Evolutionary conservation across 345 rosid species (phyloP).

Genomic region (Citrus sp.): DNA sequence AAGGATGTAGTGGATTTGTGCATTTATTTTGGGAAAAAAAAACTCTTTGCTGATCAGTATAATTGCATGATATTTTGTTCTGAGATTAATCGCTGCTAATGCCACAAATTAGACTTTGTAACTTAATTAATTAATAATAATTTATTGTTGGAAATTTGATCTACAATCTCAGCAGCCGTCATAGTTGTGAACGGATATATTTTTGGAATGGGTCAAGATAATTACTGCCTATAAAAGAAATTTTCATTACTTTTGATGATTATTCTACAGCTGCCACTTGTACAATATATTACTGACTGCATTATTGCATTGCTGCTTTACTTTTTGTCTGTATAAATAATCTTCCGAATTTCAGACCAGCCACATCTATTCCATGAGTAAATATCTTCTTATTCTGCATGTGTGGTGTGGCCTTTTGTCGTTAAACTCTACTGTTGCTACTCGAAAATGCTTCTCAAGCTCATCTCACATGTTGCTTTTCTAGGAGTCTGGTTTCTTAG

Average conservation of each 20-base stretch:
- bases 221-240: background rate
- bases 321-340: background rate
- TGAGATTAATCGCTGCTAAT: background rate
- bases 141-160: background rate
- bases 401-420: background rate
- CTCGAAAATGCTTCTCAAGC: background rate
- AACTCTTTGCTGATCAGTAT: background rate
- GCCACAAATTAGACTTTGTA: background rate
- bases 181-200: background rate
- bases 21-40: background rate
- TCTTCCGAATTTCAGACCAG: background rate
- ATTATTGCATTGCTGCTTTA: background rate
- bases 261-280: background rate
- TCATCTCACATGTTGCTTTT: constrained; percentile 6
- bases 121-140: background rate
- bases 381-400: background rate
- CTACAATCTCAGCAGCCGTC: background rate
- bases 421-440: constrained; percentile 7
- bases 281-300: background rate
- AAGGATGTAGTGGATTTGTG: background rate
- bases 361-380: background rate
- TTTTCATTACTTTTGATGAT: background rate
- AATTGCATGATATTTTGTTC: background rate
- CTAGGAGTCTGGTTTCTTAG: constrained; percentile 1
- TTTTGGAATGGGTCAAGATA: background rate